Base-by-base conservation (phyloP, 805 yeast species). In the Candida broadrunensis region DNA sequence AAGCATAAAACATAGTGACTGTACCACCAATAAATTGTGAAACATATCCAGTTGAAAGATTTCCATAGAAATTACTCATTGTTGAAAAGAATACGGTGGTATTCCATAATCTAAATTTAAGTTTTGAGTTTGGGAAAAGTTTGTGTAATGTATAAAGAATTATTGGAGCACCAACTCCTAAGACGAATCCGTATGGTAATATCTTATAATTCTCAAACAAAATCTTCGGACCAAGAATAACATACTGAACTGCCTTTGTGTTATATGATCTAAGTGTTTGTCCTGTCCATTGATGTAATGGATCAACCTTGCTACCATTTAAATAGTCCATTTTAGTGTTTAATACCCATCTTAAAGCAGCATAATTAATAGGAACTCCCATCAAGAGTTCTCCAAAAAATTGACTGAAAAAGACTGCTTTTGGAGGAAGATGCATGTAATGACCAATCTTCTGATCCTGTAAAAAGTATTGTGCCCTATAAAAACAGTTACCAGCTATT, bases 371-470 rank as follows among this genome's bases (percentile, higher is more conserved):
- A 5, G 78, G 75, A 16, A 72, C 70, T 7, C 78, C 78, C 24
- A 76, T 54, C 12, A 72, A 36, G n/a, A n/a, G n/a, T 45, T 72
- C 77, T 2, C 80, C 80, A 46, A 69, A 61, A 4, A 75, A 43
- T 49, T 77, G 81, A 0, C 75, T 68, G 33, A 71, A 61, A 45
- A 76, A 76, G 3, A 75, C 73, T 2, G 61, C 54, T 24, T 56
- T 63, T 1, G 81, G 81, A 0, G 80, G 78, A 7, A 77, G 48
- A 45, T 70, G 69, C 52, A 71, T 74, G 55, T 76, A 76, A 49
- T 72, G 70, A 0, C 79, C 81, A 6, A 76, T 54, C 66, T 61
- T 72, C 69, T 51, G 55, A 53, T 37, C 50, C 39, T 44, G 50
- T 7, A 49, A 30, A 33, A 39, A 38, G 23, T 49, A 49, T 36